These are phyloP conservation scores for Gaeumannomyces tritici DNA, from an alignment of 2,329 filamentous ascomycete genomes.

Conservation along the genomic window DNA sequence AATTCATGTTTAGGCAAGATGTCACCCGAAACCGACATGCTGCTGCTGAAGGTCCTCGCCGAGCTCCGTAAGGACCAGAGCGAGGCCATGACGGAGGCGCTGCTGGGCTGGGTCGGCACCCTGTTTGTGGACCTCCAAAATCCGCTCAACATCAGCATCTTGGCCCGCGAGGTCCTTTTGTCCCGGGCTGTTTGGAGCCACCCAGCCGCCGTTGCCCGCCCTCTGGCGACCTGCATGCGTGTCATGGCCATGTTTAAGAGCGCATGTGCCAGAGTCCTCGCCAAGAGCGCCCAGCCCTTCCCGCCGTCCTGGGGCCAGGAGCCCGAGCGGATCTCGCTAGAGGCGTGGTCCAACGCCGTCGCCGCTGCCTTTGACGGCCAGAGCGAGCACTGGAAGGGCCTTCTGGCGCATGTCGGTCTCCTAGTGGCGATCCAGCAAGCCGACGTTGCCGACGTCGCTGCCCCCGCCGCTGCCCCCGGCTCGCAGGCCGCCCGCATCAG, in stretches of 20 bases:
- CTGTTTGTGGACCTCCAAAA: constrained; percentile 63
- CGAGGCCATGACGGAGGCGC: constrained; percentile 39
- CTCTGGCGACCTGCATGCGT: constrained; percentile 52
- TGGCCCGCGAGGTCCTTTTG: constrained; percentile 62
- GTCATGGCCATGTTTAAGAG: constrained; percentile 65
- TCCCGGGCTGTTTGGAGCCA: constrained; percentile 59
- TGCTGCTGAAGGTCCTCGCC: constrained; percentile 57
- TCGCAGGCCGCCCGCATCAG: too few relatives aligned
- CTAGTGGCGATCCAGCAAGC: constrained; percentile 59
- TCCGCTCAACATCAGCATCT: constrained; percentile 62
- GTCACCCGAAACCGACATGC: constrained; percentile 32
- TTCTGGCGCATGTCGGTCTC: constrained; percentile 70
- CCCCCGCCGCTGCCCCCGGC: too few relatives aligned
- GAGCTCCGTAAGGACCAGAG: constrained; percentile 45
- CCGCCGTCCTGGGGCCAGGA: constrained; percentile 23
- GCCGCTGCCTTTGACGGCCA: constrained; percentile 47
- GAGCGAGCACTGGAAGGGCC: constrained; percentile 68
- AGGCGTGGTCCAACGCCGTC: constrained; percentile 47
- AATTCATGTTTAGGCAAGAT: too few relatives aligned
- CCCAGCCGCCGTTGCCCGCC: constrained; percentile 14
- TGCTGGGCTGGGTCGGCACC: constrained; percentile 56
- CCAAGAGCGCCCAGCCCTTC: constrained; percentile 26
- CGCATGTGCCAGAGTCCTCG: constrained; percentile 46
- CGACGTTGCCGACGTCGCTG: too few relatives aligned
- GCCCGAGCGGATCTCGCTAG: constrained; percentile 17